Evolutionary conservation across 2,329 filamentous ascomycete genomes (phyloP), one percentile per base, ranked within the genome.

Genomic region (Apiospora kogelbergensis): DNA sequence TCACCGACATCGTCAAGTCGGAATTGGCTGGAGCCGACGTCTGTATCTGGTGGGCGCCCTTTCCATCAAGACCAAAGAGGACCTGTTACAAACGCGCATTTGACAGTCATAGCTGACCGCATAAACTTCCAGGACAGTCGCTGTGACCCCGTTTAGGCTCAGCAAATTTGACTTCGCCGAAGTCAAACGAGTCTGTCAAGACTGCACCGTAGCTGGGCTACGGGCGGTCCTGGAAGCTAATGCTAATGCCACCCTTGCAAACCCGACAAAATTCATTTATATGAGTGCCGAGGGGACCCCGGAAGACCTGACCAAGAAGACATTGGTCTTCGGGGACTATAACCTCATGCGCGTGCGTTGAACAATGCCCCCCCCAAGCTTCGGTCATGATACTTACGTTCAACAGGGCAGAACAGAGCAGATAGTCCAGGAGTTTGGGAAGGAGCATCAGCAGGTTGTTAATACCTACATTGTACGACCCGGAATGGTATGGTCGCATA

Each of bases 301-400:
- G 70, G 80, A 84, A 1, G 85, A 88, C 63, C 82, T 78, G 22
- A 79, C 73, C 13, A 83, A 85, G 74, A 83, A 76, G 66, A 81
- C 80, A 1, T 71, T n/a, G 1, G 6, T 80, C 11, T 71, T 81
- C 26, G 73, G 74, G 0, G 76, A 85, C 46, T 88, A 87, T 68
- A 71, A 65, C 10, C 67, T 83, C 11, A 80, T 88, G 80, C 75
- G 86, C n/a, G 85, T 86, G 76, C 71, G 80, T 74, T 41, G 45
- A 10, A 33, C 30, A 60, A 15, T 60, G 24, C 17, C 24, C 22
- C 11, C 11, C 22, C 11, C 11, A 20, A 30, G 33, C 7, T 33
- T 33, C 65, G n/a, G 63, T 24, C 24, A 17, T 22, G 6, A 24
- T 44, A 41, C 11, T 22, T 15, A 41, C 37, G 15, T 13, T 10